Percentiles rank a stretch among this genome's conserved stretches.
Evolutionary conservation across 139 green algal genomes (phyloP).

Genomic region (Chlorella sp.): DNA sequence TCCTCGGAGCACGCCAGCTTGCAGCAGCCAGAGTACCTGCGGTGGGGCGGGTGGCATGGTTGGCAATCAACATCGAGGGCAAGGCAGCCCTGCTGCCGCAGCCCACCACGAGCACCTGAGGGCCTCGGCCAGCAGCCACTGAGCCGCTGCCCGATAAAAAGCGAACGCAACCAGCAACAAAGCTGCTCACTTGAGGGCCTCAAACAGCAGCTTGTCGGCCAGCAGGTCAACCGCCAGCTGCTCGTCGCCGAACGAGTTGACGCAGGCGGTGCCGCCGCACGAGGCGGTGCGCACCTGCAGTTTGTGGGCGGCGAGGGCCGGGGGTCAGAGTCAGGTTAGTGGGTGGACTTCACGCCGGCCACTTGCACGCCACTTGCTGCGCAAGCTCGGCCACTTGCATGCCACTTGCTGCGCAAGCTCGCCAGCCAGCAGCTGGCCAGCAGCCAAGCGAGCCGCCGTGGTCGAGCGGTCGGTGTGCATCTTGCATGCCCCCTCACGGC

Average conservation of each 20-base stretch:
- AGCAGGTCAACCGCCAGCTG: slow-evolving; percentile 95
- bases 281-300: slow-evolving; percentile 87
- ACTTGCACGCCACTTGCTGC: no score
- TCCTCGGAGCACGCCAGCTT: slow-evolving; percentile 94
- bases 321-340: not conserved
- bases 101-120: no score
- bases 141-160: no score
- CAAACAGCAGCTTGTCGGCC: slow-evolving; percentile 95
- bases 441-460: not conserved
- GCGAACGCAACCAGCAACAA: no score
- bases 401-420: no score
- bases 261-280: slow-evolving; percentile 84
- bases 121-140: no score
- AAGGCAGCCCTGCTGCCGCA: no score
- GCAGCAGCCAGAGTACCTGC: slow-evolving; percentile 85
- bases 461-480: not conserved
- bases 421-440: not conserved
- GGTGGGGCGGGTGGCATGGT: no score
- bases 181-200: slow-evolving; percentile 54
- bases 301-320: not conserved
- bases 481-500: no score
- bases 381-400: no score
- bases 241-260: slow-evolving; percentile 97
- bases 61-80: no score
- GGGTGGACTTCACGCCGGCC: no score